phyloP scores from a whole-genome alignment of 257 asterid genomes.

The Knoxia roxburghii region DNA sequence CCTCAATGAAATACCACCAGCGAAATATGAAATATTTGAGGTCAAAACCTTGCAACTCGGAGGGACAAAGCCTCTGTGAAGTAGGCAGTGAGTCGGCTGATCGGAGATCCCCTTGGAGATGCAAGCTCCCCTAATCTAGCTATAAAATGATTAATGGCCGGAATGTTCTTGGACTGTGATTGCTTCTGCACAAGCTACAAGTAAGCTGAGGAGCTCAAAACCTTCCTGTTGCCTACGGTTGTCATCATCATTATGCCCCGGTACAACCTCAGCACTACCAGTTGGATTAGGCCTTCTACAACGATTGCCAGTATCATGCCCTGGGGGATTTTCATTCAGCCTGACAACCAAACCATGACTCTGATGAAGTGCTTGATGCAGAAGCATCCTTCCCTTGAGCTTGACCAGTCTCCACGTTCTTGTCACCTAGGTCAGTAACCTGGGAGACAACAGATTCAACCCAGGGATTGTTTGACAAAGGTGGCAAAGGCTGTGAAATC shows the following conservation, averaged over 20 bases:
- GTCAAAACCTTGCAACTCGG: slow-evolving; percentile 75
- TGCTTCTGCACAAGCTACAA: too few relatives aligned
- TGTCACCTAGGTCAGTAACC: slow-evolving; percentile 44
- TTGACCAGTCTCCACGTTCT: slow-evolving; percentile 36
- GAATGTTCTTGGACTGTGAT: too few relatives aligned
- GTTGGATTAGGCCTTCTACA: slow-evolving; percentile 38
- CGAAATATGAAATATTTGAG: slow-evolving; percentile 56
- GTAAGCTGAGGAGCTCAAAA: slow-evolving; percentile 69
- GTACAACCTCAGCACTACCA: slow-evolving; percentile 23
- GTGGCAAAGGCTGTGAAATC: too few relatives aligned
- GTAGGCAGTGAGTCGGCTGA: too few relatives aligned
- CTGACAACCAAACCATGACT: too few relatives aligned
- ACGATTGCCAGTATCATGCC: slow-evolving; percentile 48
- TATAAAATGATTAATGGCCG: too few relatives aligned
- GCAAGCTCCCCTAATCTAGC: too few relatives aligned
- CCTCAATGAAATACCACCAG: too few relatives aligned
- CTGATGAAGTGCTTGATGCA: slow-evolving; percentile 60
- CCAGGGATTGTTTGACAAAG: too few relatives aligned
- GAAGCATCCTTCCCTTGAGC: slow-evolving; percentile 49
- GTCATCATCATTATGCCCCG: slow-evolving; percentile 33
- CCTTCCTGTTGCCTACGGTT: slow-evolving; percentile 46
- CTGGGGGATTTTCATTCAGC: slow-evolving; percentile 29
- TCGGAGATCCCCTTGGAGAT: too few relatives aligned
- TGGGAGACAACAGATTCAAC: too few relatives aligned
- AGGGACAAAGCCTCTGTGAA: slow-evolving; percentile 72